Conservation (phyloP, 257 asterid species). For the Rehmannia glutinosa region DNA sequence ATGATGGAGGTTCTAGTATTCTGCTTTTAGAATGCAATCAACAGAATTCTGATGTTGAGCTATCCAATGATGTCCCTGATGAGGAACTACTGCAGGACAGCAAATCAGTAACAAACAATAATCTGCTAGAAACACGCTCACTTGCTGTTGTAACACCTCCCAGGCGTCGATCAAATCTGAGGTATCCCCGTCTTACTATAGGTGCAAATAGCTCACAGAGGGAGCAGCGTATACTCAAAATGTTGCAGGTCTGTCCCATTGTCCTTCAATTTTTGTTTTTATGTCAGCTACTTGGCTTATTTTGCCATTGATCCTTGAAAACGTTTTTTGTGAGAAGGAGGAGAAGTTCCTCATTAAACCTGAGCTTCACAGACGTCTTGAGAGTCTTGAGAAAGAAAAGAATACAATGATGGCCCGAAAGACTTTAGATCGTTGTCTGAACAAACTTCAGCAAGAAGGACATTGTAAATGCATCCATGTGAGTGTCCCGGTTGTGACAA, state of each 20-base stretch:
- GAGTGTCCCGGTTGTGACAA: constrained; percentile 72
- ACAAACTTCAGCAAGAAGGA: constrained; percentile 83
- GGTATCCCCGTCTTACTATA: constrained; percentile 54
- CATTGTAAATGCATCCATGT: constrained; percentile 66
- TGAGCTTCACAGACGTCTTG: constrained; percentile 78
- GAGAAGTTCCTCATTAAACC: constrained; percentile 81
- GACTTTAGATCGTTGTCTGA: constrained; percentile 69
- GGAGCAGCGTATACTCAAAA: constrained; percentile 76
- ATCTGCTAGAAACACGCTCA: constrained; percentile 25
- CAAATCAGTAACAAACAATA: constrained; percentile 26
- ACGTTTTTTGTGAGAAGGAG: constrained; percentile 51
- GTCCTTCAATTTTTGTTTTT: constrained; percentile 16
- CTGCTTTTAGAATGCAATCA: constrained; percentile 32
- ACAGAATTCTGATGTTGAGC: constrained; percentile 33
- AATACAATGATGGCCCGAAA: constrained; percentile 60
- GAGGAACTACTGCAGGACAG: constrained; percentile 31
- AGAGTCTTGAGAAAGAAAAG: constrained; percentile 56
- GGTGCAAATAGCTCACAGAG: constrained; percentile 53
- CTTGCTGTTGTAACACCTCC: constrained; percentile 36
- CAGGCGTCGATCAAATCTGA: constrained; percentile 44
- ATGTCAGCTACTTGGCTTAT: constrained; percentile 18
- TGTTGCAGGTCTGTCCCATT: constrained; percentile 67
- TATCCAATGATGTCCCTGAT: constrained; percentile 27
- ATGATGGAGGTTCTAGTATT: constrained; percentile 29
- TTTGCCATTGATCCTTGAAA: constrained; percentile 17